Base-by-base conservation (phyloP, 176 grass and related monocot species). In the Thalia dealbata region DNA sequence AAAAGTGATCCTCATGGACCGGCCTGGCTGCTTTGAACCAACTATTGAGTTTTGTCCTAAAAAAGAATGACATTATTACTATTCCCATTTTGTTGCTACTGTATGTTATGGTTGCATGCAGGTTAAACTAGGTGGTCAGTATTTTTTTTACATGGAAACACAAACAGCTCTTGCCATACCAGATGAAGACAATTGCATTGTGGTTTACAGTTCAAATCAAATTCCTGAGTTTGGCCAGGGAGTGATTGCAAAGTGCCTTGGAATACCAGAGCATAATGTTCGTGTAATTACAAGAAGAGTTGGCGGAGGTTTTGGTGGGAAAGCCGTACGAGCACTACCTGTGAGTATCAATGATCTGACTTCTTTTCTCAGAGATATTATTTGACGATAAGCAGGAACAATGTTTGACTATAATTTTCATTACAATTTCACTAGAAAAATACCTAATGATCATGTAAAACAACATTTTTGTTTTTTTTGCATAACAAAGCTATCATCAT, bases 61-160 rank as follows among this genome's bases (percentile, higher is more conserved):
- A 38, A 38, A 38, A 38, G n/a, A 38, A 38, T 38, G 32, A 4
- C 32, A 38, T 38, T 4, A 38, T 38, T 38, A 38, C 32, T 38
- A 38, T 38, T 38, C 32, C 32, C 32, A 1, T 38, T 38, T 38
- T 38, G 32, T 38, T 38, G 32, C 32, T 38, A 48, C 52, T 44
- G 19, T 52, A 64, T 23, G 54, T 42, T 23, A 38, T 23, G 46
- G 43, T 27, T 45, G 65, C 3, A 74, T 72, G 51, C 66, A 96
- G 88, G 88, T 96, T 79, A 88, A 86, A 44, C 85, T 96, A 76
- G 88, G 78, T 76, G 91, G 88, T 24, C 88, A 96, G 16, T 96
- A 96, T 48, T 88, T 79, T 67, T 96, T 96, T 73, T 96, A 96
- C 76, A 79, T 96, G 83, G 91, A 96, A 55, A 88, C 91, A 0